A percentile compares a stretch with the other conserved stretches of the same genome.
phyloP scores from a whole-genome alignment of 192 early-diverging fungal species.

The Coemansia asiatica region DNA sequence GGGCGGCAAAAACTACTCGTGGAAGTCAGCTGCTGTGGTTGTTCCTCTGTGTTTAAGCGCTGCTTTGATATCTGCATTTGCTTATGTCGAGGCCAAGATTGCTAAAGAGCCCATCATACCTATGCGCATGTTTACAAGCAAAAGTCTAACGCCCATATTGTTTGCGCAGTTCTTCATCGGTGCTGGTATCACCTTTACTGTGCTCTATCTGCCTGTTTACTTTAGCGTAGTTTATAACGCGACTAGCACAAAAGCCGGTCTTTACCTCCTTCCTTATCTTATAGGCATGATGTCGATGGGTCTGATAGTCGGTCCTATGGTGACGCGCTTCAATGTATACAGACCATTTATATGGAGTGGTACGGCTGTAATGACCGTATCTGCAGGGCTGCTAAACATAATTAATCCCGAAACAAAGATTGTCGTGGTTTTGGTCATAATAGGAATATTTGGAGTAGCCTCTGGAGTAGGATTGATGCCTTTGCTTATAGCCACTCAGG shows the following conservation, averaged over 20 bases:
- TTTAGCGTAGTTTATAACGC: slow-evolving; percentile 25
- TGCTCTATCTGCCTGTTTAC: slow-evolving; percentile 36
- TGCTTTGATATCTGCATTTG: slow-evolving; percentile 56
- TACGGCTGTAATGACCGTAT: slow-evolving; percentile 18
- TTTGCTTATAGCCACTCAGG: slow-evolving; percentile 32
- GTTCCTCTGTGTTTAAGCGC: slow-evolving; percentile 48
- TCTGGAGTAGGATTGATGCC: slow-evolving; percentile 29
- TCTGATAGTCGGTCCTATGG: slow-evolving; percentile 22
- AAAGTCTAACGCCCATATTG: slow-evolving; percentile 12
- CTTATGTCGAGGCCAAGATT: slow-evolving; percentile 59
- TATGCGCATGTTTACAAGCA: slow-evolving; percentile 38
- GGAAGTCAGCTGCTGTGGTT: slow-evolving; percentile 62
- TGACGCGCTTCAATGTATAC: slow-evolving; percentile 26
- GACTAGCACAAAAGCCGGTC: slow-evolving; percentile 20
- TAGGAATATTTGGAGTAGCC: slow-evolving; percentile 28
- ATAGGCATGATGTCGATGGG: slow-evolving; percentile 27
- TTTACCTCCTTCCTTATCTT: slow-evolving; percentile 34
- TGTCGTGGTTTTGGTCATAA: slow-evolving; percentile 17
- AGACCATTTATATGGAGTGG: slow-evolving; percentile 39
- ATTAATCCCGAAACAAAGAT: slow-evolving; percentile 19
- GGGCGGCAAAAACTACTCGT: slow-evolving; percentile 69
- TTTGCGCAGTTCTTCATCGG: slow-evolving; percentile 33
- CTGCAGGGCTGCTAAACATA: slow-evolving; percentile 27
- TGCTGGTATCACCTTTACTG: slow-evolving; percentile 26
- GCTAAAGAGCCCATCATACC: slow-evolving; percentile 75